Evolutionary conservation across 2,329 filamentous ascomycete genomes (phyloP), one percentile per base, ranked within the genome.

Genomic region (Mycogone perniciosa): DNA sequence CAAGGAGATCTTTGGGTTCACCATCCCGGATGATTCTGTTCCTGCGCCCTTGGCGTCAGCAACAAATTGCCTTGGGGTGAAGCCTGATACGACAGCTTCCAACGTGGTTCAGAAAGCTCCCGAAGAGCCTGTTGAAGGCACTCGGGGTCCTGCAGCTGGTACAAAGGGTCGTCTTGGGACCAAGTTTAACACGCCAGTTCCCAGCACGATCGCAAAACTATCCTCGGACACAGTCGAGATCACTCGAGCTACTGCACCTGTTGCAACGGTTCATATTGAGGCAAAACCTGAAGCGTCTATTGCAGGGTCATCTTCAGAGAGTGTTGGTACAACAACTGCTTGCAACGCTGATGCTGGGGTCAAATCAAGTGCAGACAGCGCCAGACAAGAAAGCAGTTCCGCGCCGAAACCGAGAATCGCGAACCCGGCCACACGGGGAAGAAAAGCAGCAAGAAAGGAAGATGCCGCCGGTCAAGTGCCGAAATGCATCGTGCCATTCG

Each of bases 401-500:
- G 35, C 7, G 5, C 27, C 43, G 2, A 47, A 51, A 46, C 59
- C 54, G 6, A 61, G 58, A 40, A 64, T 76, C 38, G 56, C 52
- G 6, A 79, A 79, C 51, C 76, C 76, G 13, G 77, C 77, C 4
- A 77, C 73, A 8, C 67, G 76, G 57, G 77, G 77, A 31, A 75
- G 67, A 52, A 80, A 80, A 59, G 76, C 77, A 38, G 76, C 76
- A 7, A 68, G 71, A 46, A 74, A 71, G 53, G 72, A 76, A 46
- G 71, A 80, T 57, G 76, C 76, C 6, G 74, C 73, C 31, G 77
- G 77, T 11, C 68, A 71, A 50, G 64, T 68, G 27, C 76, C 76
- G 7, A 67, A 72, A 54, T 66, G 59, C 5, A 56, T 76, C n/a
- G 56, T 75, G 6, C 67, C 70, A 3, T 59, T 68, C 11, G 67